Conservation (phyloP, 805 yeast genomes). For the Kluyveromyces siamensis region DNA sequence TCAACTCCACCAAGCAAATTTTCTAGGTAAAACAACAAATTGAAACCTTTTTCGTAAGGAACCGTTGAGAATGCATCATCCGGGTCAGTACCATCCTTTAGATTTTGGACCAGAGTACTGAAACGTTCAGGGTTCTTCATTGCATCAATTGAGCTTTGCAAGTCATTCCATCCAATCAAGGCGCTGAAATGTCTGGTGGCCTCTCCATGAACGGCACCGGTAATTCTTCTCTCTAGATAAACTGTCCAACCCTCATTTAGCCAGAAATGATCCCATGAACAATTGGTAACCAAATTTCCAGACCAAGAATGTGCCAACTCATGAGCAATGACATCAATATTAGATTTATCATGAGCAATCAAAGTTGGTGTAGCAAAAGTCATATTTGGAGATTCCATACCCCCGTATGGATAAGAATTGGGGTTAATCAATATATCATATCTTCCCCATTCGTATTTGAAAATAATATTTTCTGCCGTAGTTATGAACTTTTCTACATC, state of each 20-base stretch:
- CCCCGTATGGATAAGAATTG: conserved; percentile 75
- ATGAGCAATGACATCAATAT: conserved; percentile 86
- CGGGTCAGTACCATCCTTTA: conserved; percentile 66
- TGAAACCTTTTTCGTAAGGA: conserved; percentile 88
- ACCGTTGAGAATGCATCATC: conserved; percentile 84
- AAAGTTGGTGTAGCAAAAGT: conserved; percentile 88
- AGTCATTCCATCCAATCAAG: conserved; percentile 82
- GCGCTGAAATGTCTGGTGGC: conserved; percentile 69
- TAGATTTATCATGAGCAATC: conserved; percentile 74
- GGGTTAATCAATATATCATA: conserved; percentile 79
- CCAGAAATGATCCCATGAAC: conserved; percentile 93
- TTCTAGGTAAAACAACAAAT: conserved; percentile 68
- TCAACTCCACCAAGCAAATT: conserved; percentile 52
- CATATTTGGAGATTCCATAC: conserved; percentile 91
- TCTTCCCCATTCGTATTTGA: conserved; percentile 75
- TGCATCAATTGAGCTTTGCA: conserved; percentile 56
- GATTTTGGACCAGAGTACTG: conserved; percentile 59
- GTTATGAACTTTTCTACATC: conserved; percentile 75
- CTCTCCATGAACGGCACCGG: conserved; percentile 73
- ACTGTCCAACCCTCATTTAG: conserved; percentile 96
- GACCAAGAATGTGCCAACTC: conserved; percentile 92
- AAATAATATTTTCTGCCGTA: conserved; percentile 64
- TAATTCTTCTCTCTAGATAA: conserved; percentile 76
- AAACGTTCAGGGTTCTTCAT: conserved; percentile 49
- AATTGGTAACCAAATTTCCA: conserved; percentile 83